These are phyloP conservation scores for Leishmania gerbilli DNA, from an alignment of 208 protist genomes.

Conservation along the genomic window DNA sequence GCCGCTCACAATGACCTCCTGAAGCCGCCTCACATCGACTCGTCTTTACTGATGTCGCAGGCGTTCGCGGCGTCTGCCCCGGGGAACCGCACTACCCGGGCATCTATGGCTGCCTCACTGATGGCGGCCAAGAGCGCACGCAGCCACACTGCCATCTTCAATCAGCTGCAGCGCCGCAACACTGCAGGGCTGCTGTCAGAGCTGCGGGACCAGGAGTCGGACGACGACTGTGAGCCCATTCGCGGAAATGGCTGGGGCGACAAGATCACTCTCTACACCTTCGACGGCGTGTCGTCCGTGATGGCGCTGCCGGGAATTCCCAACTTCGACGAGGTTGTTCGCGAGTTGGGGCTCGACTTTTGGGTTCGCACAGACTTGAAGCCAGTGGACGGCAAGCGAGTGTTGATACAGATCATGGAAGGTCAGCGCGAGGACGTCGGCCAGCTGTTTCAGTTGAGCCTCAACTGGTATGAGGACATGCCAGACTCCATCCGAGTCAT, in stretches of 20 bases:
- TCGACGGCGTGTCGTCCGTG: slow-evolving; percentile 75
- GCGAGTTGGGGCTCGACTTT: slow-evolving; percentile 81
- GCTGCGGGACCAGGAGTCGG: slow-evolving; percentile 25
- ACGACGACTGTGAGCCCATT: slow-evolving; percentile 37
- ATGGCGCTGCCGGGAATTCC: slow-evolving; percentile 86
- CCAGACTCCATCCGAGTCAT: slow-evolving; percentile 69
- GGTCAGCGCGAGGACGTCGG: slow-evolving; percentile 75
- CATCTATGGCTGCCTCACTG: slow-evolving; percentile 18
- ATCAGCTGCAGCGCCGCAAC: slow-evolving; percentile 56
- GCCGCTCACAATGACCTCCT: slow-evolving; percentile 70
- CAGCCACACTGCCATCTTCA: slow-evolving; percentile 60
- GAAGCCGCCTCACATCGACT: slow-evolving; percentile 59
- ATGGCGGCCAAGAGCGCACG: slow-evolving; percentile 31
- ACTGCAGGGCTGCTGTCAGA: slow-evolving; percentile 57
- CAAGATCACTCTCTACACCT: slow-evolving; percentile 51
- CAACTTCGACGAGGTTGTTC: slow-evolving; percentile 83
- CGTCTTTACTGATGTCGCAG: slow-evolving; percentile 52
- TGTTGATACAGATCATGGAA: slow-evolving; percentile 85
- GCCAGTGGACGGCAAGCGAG: slow-evolving; percentile 46
- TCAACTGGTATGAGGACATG: slow-evolving; percentile 82
- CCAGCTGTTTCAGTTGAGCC: slow-evolving; percentile 81
- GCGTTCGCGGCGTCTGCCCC: slow-evolving; percentile 50
- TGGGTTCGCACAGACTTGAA: slow-evolving; percentile 81
- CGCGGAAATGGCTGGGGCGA: slow-evolving; percentile 86
- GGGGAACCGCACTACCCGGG: slow-evolving; percentile 16